These are phyloP conservation scores for Heterobasidion irregulare DNA, from an alignment of 1,284 basidiomycete species.

Conservation along the genomic window DNA sequence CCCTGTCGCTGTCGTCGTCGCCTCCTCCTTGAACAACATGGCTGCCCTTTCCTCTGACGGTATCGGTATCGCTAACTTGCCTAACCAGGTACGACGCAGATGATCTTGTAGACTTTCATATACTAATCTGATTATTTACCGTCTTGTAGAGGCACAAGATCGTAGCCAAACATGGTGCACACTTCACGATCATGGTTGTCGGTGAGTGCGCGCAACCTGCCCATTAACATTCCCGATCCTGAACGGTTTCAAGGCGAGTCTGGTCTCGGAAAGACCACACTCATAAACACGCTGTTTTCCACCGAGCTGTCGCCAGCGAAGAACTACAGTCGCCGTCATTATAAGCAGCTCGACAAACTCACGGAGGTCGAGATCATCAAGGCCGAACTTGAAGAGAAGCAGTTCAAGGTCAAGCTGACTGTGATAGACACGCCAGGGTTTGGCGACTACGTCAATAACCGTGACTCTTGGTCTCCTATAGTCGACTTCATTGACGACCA, in stretches of 20 bases:
- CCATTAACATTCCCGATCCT: not conserved
- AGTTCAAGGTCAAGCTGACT: constrained; percentile 98
- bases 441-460: constrained; percentile 99
- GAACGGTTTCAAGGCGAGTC: constrained; percentile 65
- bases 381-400: constrained; percentile 96
- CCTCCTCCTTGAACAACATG: constrained; percentile 3
- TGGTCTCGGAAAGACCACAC: constrained; percentile 89
- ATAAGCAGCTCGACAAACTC: constrained; percentile 98
- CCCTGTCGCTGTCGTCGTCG: not conserved
- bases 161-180: constrained; percentile 92
- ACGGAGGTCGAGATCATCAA: constrained; percentile 97
- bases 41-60: constrained; percentile 39
- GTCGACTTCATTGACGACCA: constrained; percentile 99
- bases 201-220: constrained; percentile 47
- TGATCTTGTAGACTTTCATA: not conserved
- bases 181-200: constrained; percentile 99
- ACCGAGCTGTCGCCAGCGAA: constrained; percentile 92
- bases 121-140: not conserved
- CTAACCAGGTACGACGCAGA: constrained; percentile 76
- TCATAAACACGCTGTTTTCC: constrained; percentile 99
- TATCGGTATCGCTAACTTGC: constrained; percentile 89
- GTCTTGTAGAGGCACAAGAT: constrained; percentile 81
- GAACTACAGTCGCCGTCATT: constrained; percentile 87
- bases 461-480: constrained; percentile 96
- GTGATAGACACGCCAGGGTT: constrained; percentile 99